A percentile compares a stretch with the other conserved stretches of the same genome.
phyloP scores from a whole-genome alignment of 2,329 filamentous ascomycete species.

The Akanthomyces dipterigenus region DNA sequence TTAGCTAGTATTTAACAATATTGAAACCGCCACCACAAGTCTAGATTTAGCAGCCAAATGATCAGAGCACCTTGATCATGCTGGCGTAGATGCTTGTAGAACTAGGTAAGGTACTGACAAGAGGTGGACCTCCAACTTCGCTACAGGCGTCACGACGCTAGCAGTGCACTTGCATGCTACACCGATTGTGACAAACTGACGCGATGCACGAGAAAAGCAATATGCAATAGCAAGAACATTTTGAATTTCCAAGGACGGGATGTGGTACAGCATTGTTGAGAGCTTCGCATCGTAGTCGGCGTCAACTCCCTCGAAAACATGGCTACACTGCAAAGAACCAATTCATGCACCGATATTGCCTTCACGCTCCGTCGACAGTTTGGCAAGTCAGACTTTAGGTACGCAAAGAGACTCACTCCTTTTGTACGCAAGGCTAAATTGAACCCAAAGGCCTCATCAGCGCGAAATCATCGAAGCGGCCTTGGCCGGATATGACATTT shows the following conservation, averaged over 20 bases:
- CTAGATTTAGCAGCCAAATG: too few relatives aligned
- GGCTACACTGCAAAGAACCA: constrained; percentile 36
- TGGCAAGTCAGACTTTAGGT: constrained; percentile 68
- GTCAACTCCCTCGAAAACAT: constrained; percentile 20
- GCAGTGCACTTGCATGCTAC: background rate
- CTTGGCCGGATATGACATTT: constrained; percentile 80
- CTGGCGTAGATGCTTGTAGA: background rate
- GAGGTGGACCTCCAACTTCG: background rate
- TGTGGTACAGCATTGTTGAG: background rate
- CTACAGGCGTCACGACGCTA: background rate
- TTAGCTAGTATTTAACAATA: too few relatives aligned
- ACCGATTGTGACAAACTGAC: background rate
- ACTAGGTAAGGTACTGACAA: background rate
- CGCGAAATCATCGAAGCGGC: constrained; percentile 81
- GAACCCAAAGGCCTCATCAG: constrained; percentile 62
- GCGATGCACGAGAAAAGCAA: background rate
- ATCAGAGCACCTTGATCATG: background rate
- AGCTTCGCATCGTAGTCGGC: background rate
- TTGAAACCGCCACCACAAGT: too few relatives aligned
- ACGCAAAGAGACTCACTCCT: background rate
- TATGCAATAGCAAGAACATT: background rate
- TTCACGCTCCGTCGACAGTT: constrained; percentile 70
- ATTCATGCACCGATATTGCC: constrained; percentile 58
- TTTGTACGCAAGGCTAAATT: background rate
- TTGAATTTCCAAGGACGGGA: background rate